These are phyloP conservation scores for Macrocybe sp. DNA, from an alignment of 1,284 basidiomycete genomes.

Conservation along the genomic window DNA sequence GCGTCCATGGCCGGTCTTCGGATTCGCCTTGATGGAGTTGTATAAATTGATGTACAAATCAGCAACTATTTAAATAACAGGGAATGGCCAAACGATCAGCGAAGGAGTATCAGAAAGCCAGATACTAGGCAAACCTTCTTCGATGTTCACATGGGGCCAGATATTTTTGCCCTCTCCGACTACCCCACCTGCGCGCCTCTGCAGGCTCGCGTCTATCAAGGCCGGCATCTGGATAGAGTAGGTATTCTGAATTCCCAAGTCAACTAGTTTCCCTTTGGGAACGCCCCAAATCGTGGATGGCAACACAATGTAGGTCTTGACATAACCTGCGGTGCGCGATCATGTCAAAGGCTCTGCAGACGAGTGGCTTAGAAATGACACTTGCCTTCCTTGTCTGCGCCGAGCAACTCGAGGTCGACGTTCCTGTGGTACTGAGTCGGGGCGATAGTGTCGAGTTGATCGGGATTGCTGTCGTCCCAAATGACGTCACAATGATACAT, in stretches of 20 bases:
- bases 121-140: conserved; percentile 32
- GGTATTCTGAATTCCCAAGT: conserved; percentile 36
- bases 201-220: conserved; percentile 30
- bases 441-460: conserved; percentile 32
- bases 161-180: conserved; percentile 41
- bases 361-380: background rate
- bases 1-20: conserved; percentile 34
- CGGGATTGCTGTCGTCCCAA: conserved; percentile 34
- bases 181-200: conserved; percentile 36
- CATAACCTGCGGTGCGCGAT: conserved; percentile 29
- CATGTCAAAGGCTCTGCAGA: background rate
- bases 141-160: conserved; percentile 42
- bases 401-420: conserved; percentile 32
- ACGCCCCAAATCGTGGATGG: conserved; percentile 43
- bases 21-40: conserved; percentile 31
- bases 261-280: conserved; percentile 33
- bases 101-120: background rate
- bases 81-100: background rate
- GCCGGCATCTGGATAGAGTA: conserved; percentile 38
- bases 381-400: conserved; percentile 32
- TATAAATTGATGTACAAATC: conserved; percentile 36
- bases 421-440: conserved; percentile 28
- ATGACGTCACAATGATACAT: conserved; percentile 23
- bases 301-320: conserved; percentile 38
- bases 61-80: conserved; percentile 26